These are phyloP conservation scores for Geotrichum citri-aurantii DNA, from an alignment of 1,139 yeast genomes.

Conservation along the genomic window DNA sequence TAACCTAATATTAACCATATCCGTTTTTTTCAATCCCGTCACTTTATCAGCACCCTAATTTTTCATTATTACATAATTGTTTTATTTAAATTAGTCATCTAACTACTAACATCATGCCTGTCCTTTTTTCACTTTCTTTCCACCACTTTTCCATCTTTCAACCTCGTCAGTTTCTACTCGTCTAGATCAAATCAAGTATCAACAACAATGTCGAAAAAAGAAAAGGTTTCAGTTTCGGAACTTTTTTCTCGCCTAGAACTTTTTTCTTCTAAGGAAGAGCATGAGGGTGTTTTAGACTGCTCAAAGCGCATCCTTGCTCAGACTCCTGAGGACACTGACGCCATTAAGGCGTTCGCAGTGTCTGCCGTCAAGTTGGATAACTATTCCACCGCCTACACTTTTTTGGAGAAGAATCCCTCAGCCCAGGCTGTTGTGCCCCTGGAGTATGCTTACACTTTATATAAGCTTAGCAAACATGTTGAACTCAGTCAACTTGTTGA, in stretches of 20 bases:
- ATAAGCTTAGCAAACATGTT: conserved; percentile 54
- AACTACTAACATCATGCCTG: neutral
- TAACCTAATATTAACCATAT: too few species aligned
- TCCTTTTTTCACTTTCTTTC: neutral
- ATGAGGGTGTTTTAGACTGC: conserved; percentile 43
- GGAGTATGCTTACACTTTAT: conserved; percentile 65
- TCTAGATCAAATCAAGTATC: neutral
- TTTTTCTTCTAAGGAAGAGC: conserved; percentile 44
- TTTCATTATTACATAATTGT: neutral
- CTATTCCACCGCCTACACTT: conserved; percentile 51
- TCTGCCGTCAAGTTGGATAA: conserved; percentile 69
- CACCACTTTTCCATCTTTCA: neutral
- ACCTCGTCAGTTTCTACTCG: neutral
- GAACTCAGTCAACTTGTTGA: conserved; percentile 36
- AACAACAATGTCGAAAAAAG: conserved; percentile 17
- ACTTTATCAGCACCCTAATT: too few species aligned
- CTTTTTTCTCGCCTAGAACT: conserved; percentile 46
- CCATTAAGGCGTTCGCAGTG: conserved; percentile 58
- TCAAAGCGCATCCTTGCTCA: conserved; percentile 42
- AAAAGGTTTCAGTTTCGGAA: conserved; percentile 32
- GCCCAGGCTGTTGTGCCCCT: conserved; percentile 20
- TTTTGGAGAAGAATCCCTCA: conserved; percentile 26
- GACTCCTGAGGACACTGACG: conserved; percentile 44
- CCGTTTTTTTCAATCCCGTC: too few species aligned
- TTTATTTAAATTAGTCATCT: neutral